phyloP scores from a whole-genome alignment of 2,329 filamentous ascomycete genomes.

The Endothia cerciana region DNA sequence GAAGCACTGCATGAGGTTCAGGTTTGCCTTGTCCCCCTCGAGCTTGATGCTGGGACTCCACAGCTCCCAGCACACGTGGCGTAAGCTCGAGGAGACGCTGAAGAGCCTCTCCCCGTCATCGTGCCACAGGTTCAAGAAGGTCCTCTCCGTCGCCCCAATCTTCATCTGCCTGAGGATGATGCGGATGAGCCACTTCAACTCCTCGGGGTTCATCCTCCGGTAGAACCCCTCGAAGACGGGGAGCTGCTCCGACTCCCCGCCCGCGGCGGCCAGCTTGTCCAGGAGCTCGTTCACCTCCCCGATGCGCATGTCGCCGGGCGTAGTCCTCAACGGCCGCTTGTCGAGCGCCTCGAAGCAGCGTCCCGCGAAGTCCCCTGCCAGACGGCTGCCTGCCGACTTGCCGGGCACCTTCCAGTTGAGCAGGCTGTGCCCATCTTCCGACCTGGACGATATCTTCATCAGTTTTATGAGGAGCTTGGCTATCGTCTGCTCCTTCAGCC shows the following conservation, averaged over 20 bases:
- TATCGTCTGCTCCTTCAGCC: constrained; percentile 89
- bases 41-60: constrained; percentile 73
- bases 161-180: constrained; percentile 84
- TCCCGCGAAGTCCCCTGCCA: constrained; percentile 90
- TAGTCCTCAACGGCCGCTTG: constrained; percentile 77
- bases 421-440: constrained; percentile 83
- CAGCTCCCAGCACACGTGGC: constrained; percentile 93
- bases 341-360: constrained; percentile 85
- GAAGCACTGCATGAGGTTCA: constrained; percentile 90
- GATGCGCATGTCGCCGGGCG: constrained; percentile 79
- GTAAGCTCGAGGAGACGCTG: constrained; percentile 87
- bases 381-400: constrained; percentile 61
- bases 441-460: constrained; percentile 88
- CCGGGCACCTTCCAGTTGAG: constrained; percentile 92
- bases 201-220: constrained; percentile 86
- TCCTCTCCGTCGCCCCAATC: constrained; percentile 81
- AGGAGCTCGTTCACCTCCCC: constrained; percentile 87
- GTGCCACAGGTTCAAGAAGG: constrained; percentile 82
- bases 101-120: constrained; percentile 78
- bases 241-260: constrained; percentile 82
- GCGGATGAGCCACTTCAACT: constrained; percentile 91
- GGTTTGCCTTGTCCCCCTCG: constrained; percentile 73
- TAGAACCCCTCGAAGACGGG: constrained; percentile 86
- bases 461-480: constrained; percentile 89
- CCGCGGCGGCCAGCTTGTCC: constrained; percentile 74